Evolutionary conservation across 192 early-diverging fungal species (phyloP).

Genomic region (Coemansia sp.): DNA sequence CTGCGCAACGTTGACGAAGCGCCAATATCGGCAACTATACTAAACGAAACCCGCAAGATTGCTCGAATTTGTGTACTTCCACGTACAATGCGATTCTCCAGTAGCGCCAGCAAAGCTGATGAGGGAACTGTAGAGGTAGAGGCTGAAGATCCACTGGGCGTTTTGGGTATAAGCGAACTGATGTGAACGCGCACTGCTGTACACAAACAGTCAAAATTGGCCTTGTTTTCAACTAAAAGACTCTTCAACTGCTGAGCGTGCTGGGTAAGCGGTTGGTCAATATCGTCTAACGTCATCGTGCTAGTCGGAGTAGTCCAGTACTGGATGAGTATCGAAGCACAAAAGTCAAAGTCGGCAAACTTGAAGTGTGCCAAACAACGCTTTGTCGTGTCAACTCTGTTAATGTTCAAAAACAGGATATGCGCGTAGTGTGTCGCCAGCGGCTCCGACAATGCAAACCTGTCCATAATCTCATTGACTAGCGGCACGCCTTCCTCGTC

Average conservation of each 20-base stretch:
- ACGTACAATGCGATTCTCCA: conserved; percentile 22
- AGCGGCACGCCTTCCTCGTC: conserved; percentile 59
- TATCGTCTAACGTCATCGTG: conserved; percentile 46
- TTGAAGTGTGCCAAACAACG: conserved; percentile 29
- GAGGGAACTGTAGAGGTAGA: not conserved
- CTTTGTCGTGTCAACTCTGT: conserved; percentile 37
- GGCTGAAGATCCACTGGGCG: not conserved
- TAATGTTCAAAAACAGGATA: conserved; percentile 32
- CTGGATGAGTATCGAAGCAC: conserved; percentile 24
- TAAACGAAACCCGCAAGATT: conserved; percentile 24
- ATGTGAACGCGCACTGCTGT: conserved; percentile 11
- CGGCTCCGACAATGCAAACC: conserved; percentile 25
- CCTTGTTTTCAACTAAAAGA: conserved; percentile 47
- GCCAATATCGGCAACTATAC: conserved; percentile 22
- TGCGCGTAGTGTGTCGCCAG: conserved; percentile 28
- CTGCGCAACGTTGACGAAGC: conserved; percentile 25
- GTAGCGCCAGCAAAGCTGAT: conserved; percentile 17
- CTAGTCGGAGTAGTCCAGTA: conserved; percentile 37
- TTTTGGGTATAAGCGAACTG: conserved; percentile 2
- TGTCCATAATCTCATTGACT: conserved; percentile 36
- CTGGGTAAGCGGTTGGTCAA: conserved; percentile 49
- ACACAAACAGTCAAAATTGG: conserved; percentile 20
- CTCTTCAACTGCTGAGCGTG: conserved; percentile 60
- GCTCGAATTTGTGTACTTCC: conserved; percentile 29
- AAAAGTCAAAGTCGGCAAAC: conserved; percentile 37